A percentile compares a stretch with the other conserved stretches of the same genome.
These are phyloP conservation scores for Epichloe typhina DNA, from an alignment of 2,329 filamentous ascomycete species.

Conservation along the genomic window DNA sequence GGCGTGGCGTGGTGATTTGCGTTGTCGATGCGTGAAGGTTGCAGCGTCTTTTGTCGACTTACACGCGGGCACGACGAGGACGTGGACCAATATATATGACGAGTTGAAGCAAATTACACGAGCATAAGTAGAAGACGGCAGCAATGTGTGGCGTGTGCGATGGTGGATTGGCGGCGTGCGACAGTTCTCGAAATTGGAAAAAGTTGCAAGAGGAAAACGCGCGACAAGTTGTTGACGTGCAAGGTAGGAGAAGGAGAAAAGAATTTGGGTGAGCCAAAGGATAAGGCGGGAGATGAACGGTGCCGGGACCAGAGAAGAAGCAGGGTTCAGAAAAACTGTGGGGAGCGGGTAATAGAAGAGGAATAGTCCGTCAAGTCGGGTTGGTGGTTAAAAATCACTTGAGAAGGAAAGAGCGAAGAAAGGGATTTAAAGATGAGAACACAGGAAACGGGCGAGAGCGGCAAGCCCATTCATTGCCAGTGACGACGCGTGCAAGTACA, in stretches of 20 bases:
- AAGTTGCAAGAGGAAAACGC: constrained; percentile 7
- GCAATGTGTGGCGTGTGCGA: constrained; percentile 6
- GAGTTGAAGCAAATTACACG: not conserved
- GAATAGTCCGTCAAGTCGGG: constrained; percentile 2
- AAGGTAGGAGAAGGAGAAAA: constrained; percentile 15
- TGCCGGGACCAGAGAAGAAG: constrained; percentile 7
- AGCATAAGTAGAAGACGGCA: constrained; percentile 1
- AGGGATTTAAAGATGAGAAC: not conserved
- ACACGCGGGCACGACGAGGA: constrained; percentile 15
- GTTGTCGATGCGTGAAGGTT: constrained; percentile 3
- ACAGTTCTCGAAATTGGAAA: not conserved
- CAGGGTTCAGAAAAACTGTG: constrained; percentile 9
- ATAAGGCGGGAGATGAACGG: constrained; percentile 9
- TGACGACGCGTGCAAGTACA: constrained; percentile 2
- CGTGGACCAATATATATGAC: constrained; percentile 5
- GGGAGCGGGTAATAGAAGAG: constrained; percentile 6
- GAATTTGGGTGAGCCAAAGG: constrained; percentile 11
- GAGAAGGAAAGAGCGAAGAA: constrained; percentile 1
- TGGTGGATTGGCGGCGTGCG: constrained; percentile 7
- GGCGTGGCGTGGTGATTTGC: constrained; percentile 1
- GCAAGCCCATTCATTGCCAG: not conserved
- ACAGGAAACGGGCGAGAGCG: constrained; percentile 3
- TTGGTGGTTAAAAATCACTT: not conserved
- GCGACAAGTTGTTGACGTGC: constrained; percentile 11
- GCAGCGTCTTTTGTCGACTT: constrained; percentile 15